A percentile compares a stretch with the other conserved stretches of the same genome.
phyloP scores from a whole-genome alignment of 2,329 filamentous ascomycete genomes.

The Dothideomycetes sp. region DNA sequence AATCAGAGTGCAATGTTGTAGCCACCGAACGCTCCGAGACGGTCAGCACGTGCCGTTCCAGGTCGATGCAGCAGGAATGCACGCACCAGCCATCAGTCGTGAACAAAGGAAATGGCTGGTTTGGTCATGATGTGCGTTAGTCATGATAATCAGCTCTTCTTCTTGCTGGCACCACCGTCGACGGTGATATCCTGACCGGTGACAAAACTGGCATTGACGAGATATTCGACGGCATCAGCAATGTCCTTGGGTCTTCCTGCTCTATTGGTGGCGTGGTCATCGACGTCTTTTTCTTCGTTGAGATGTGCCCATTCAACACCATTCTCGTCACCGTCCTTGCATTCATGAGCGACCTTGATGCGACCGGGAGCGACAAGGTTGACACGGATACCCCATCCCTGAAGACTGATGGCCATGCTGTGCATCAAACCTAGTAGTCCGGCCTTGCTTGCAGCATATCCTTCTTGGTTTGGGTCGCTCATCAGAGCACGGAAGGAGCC shows the following conservation, averaged over 20 bases:
- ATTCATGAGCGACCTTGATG: conserved; percentile 40
- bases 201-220: conserved; percentile 32
- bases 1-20: too few relatives aligned
- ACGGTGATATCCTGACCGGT: conserved; percentile 37
- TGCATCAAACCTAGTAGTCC: conserved; percentile 41
- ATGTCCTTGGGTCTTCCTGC: conserved; percentile 42
- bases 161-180: conserved; percentile 34
- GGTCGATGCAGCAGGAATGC: too few relatives aligned
- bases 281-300: conserved; percentile 32
- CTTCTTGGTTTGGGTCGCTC: conserved; percentile 40
- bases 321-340: conserved; percentile 32
- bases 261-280: conserved; percentile 41
- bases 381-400: conserved; percentile 32
- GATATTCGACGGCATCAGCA: conserved; percentile 31
- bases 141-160: conserved; percentile 23
- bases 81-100: too few relatives aligned
- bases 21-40: too few relatives aligned
- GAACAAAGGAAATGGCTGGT: too few relatives aligned
- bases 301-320: conserved; percentile 33
- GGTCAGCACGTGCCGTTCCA: too few relatives aligned
- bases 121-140: too few relatives aligned
- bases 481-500: conserved; percentile 41
- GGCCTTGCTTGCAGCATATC: conserved; percentile 41
- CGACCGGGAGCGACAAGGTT: conserved; percentile 43
- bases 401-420: conserved; percentile 39